Percentiles rank a stretch among this genome's conserved stretches.
Evolutionary conservation across 2,329 filamentous ascomycete genomes (phyloP).

Genomic region (Didymella pinodella): DNA sequence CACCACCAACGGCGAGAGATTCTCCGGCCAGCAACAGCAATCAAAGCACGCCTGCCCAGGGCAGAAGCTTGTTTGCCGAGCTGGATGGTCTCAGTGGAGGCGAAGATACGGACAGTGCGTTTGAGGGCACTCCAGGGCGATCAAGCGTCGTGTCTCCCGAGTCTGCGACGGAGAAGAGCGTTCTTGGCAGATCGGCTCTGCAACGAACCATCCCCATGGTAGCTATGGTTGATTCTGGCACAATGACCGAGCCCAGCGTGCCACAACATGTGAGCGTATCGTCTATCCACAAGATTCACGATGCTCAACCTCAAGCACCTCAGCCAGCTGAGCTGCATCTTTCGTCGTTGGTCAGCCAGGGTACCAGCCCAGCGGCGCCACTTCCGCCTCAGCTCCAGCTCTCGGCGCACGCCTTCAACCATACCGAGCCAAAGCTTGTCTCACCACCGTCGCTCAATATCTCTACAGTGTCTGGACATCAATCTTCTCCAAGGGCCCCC

Average conservation of each 20-base stretch:
- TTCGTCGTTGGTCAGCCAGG: constrained; percentile 41
- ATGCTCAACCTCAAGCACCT: constrained; percentile 36
- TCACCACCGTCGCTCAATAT: constrained; percentile 30
- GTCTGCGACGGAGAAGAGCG: constrained; percentile 43
- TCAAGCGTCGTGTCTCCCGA: constrained; percentile 44
- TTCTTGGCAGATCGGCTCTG: constrained; percentile 34
- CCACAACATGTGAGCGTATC: constrained; percentile 46
- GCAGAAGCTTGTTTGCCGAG: constrained; percentile 90
- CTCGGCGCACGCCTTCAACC: constrained; percentile 35
- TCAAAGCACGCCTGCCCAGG: constrained; percentile 57
- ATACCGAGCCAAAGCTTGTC: constrained; percentile 33
- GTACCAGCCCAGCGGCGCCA: constrained; percentile 35
- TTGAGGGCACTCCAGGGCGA: constrained; percentile 48
- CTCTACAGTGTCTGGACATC: constrained; percentile 39
- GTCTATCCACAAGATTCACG: constrained; percentile 39
- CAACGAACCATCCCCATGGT: constrained; percentile 37
- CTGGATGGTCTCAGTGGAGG: constrained; percentile 81
- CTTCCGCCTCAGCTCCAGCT: constrained; percentile 29
- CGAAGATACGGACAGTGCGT: constrained; percentile 61
- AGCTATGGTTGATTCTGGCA: constrained; percentile 66
- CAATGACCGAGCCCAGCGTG: constrained; percentile 69
- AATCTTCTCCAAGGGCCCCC: constrained; percentile 33
- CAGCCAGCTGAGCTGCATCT: constrained; percentile 26
- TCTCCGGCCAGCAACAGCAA: constrained; percentile 59
- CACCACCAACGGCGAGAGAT: constrained; percentile 64